Evolutionary conservation across 2,329 filamentous ascomycete species (phyloP).

Genomic region (Claviceps pazoutovae): DNA sequence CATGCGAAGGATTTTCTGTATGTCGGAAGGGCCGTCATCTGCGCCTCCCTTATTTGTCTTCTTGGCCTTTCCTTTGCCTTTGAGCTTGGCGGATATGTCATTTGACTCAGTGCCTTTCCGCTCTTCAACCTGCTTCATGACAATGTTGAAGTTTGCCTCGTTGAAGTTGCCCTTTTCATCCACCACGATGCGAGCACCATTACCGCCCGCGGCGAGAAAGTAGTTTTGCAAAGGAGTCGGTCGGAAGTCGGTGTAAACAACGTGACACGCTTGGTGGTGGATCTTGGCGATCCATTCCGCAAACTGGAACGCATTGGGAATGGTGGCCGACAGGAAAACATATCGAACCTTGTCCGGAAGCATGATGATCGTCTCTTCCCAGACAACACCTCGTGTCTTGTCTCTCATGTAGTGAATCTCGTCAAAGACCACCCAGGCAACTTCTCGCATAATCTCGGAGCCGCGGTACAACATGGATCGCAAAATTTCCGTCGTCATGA

Average conservation of each 20-base stretch:
- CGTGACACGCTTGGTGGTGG: conserved; percentile 93
- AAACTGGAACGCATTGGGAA: conserved; percentile 97
- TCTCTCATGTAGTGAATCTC: conserved; percentile 98
- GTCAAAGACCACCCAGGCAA: conserved; percentile 96
- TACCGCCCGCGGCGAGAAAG: conserved; percentile 85
- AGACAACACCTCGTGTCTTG: conserved; percentile 86
- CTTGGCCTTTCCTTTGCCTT: conserved; percentile 84
- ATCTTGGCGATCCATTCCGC: conserved; percentile 99
- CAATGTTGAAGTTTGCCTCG: conserved; percentile 93
- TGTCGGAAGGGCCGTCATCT: conserved; percentile 61
- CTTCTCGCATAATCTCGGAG: conserved; percentile 98
- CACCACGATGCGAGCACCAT: conserved; percentile 85
- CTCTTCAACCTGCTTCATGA: conserved; percentile 80
- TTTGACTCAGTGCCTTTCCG: conserved; percentile 75
- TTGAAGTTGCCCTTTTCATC: conserved; percentile 95
- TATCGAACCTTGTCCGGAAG: conserved; percentile 97
- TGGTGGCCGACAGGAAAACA: conserved; percentile 94
- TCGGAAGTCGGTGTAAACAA: conserved; percentile 97
- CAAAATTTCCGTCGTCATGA: conserved; percentile 99
- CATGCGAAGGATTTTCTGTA: conserved; percentile 97
- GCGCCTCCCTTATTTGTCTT: conserved; percentile 79
- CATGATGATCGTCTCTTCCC: conserved; percentile 98
- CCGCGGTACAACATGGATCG: conserved; percentile 96
- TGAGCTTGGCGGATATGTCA: conserved; percentile 65
- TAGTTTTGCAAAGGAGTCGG: conserved; percentile 95